Conservation (phyloP, 768 basidiomycete genomes). For the Thelephora ganbajun region DNA sequence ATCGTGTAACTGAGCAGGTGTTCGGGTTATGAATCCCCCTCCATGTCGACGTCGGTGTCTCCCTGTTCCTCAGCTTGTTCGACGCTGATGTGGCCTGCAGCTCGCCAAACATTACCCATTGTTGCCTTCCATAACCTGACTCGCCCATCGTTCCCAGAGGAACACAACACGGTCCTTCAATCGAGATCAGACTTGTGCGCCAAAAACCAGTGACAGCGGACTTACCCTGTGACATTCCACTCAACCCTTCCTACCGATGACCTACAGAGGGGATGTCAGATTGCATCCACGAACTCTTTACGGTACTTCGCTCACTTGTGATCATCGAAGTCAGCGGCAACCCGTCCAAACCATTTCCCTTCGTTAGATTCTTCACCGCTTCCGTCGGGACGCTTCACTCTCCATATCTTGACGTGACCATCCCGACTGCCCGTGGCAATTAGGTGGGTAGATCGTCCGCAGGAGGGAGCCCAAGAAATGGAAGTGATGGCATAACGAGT, state of each 20-base stretch:
- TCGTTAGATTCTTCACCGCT: conserved; percentile 24
- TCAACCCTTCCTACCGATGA: conserved; percentile 76
- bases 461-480: conserved; percentile 88
- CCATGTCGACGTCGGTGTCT: conserved; percentile 31
- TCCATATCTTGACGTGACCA: conserved; percentile 85
- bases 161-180: conserved; percentile 67
- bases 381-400: conserved; percentile 43
- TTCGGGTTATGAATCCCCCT: conserved; percentile 23
- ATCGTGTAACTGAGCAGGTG: too few species aligned
- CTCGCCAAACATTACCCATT: conserved; percentile 71
- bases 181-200: neutral
- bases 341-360: conserved; percentile 54
- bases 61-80: conserved; percentile 49
- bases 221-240: conserved; percentile 84
- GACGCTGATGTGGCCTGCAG: conserved; percentile 70
- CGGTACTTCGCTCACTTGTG: conserved; percentile 40
- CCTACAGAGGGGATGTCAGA: conserved; percentile 19
- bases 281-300: neutral
- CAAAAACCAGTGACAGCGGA: conserved; percentile 1
- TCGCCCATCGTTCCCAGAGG: conserved; percentile 72
- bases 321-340: conserved; percentile 81
- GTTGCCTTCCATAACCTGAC: conserved; percentile 80
- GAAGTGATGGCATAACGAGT: conserved; percentile 58
- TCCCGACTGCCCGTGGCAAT: conserved; percentile 84
- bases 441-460: conserved; percentile 88